These are phyloP conservation scores for Skeletonema costatum DNA, from an alignment of 108 stramenopile species.

Conservation along the genomic window DNA sequence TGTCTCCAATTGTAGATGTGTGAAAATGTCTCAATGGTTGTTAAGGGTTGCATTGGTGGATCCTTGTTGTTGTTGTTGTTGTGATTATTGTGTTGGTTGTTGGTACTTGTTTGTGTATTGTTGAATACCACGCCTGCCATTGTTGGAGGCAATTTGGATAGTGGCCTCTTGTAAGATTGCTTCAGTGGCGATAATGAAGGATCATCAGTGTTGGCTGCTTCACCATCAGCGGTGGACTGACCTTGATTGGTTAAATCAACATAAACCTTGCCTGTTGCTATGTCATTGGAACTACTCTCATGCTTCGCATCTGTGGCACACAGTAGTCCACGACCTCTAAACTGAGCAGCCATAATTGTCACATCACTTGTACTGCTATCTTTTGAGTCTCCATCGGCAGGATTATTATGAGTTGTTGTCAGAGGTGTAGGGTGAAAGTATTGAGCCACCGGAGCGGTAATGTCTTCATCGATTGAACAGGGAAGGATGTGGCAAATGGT, in stretches of 20 bases:
- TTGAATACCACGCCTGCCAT: constrained; percentile 26
- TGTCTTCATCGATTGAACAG: constrained; percentile 40
- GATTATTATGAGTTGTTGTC: not conserved
- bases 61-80: constrained; percentile 6
- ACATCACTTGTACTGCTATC: not conserved
- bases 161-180: not conserved
- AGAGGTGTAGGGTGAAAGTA: constrained; percentile 44
- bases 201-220: not conserved
- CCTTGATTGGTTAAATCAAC: not conserved
- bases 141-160: constrained; percentile 20
- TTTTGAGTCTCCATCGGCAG: not conserved
- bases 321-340: constrained; percentile 44
- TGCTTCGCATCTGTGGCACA: constrained; percentile 21
- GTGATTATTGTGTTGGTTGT: not conserved
- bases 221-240: not conserved
- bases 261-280: not conserved
- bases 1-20: constrained; percentile 39
- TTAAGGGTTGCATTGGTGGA: constrained; percentile 9
- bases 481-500: constrained; percentile 45
- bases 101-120: not conserved
- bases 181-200: not conserved
- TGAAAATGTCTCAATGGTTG: constrained; percentile 27
- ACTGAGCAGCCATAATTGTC: constrained; percentile 41
- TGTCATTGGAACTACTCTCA: not conserved
- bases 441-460: constrained; percentile 29